A percentile compares a stretch with the other conserved stretches of the same genome.
These are phyloP conservation scores for Mycosphaerelloides madeirae DNA, from an alignment of 2,329 filamentous ascomycete genomes.

Conservation along the genomic window DNA sequence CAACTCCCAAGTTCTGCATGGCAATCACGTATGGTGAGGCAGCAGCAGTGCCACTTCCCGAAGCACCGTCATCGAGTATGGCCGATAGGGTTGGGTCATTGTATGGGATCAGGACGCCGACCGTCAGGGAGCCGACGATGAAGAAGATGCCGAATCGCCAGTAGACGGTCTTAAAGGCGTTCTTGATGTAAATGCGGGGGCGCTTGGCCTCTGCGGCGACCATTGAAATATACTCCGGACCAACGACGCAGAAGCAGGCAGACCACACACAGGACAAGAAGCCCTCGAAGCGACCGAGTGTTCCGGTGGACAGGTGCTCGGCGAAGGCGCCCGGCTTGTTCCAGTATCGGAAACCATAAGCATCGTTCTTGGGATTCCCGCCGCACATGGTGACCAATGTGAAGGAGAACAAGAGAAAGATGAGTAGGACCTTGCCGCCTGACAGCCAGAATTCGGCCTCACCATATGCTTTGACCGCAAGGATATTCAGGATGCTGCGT, in stretches of 20 bases:
- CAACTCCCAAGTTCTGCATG: conserved; percentile 40
- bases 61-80: conserved; percentile 15
- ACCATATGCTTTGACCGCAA: conserved; percentile 44
- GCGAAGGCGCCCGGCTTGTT: conserved; percentile 33
- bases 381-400: conserved; percentile 32
- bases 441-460: conserved; percentile 51
- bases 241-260: conserved; percentile 35
- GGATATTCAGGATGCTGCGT: conserved; percentile 34
- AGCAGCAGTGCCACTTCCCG: conserved; percentile 23
- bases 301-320: conserved; percentile 24
- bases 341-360: conserved; percentile 41
- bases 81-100: conserved; percentile 28
- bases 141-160: conserved; percentile 47
- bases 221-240: conserved; percentile 48
- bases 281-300: conserved; percentile 32
- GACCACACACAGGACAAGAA: conserved; percentile 33
- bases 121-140: conserved; percentile 43
- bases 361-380: conserved; percentile 30
- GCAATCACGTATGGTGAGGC: conserved; percentile 39
- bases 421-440: conserved; percentile 35
- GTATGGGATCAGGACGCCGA: conserved; percentile 40
- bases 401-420: conserved; percentile 27
- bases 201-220: conserved; percentile 45
- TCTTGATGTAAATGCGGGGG: conserved; percentile 43
- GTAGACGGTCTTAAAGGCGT: conserved; percentile 47